Evolutionary conservation across 2,329 filamentous ascomycete species (phyloP).

Genomic region (Fusarium albosuccineum): DNA sequence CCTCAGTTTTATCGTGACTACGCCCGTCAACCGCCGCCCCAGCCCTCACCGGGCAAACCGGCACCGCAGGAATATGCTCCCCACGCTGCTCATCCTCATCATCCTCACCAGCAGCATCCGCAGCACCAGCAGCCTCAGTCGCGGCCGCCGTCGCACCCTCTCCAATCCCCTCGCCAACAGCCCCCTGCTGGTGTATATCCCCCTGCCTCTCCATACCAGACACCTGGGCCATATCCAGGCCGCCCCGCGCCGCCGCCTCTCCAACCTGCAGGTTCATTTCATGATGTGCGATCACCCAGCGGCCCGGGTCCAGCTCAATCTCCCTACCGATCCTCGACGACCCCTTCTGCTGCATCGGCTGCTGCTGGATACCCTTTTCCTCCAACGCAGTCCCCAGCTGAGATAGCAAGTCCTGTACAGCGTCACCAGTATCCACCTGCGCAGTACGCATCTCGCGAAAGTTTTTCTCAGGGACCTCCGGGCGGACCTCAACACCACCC

Average conservation of each 20-base stretch:
- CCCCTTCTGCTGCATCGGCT: constrained; percentile 56
- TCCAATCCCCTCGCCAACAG: constrained; percentile 47
- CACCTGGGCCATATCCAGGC: constrained; percentile 57
- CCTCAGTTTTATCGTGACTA: constrained; percentile 66
- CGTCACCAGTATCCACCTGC: constrained; percentile 65
- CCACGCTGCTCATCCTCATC: constrained; percentile 46
- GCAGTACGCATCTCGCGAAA: constrained; percentile 59
- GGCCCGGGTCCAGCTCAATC: constrained; percentile 57
- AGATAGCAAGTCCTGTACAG: constrained; percentile 64
- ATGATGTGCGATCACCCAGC: constrained; percentile 66
- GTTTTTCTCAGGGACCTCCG: constrained; percentile 57
- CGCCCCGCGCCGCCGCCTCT: constrained; percentile 60
- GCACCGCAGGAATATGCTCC: constrained; percentile 60
- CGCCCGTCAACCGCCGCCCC: constrained; percentile 58
- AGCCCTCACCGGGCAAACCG: constrained; percentile 63
- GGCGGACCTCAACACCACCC: constrained; percentile 29
- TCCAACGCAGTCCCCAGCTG: constrained; percentile 55
- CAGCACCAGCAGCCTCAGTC: constrained; percentile 46
- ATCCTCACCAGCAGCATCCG: constrained; percentile 36
- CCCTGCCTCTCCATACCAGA: constrained; percentile 55
- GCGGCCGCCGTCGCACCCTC: constrained; percentile 51
- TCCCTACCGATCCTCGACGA: constrained; percentile 65
- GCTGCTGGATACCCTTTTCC: constrained; percentile 66
- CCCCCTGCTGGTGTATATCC: constrained; percentile 53
- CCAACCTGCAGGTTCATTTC: constrained; percentile 58